A percentile compares a stretch with the other conserved stretches of the same genome.
phyloP scores from a whole-genome alignment of 129 eudicot genomes.

The Escallonia rubra region DNA sequence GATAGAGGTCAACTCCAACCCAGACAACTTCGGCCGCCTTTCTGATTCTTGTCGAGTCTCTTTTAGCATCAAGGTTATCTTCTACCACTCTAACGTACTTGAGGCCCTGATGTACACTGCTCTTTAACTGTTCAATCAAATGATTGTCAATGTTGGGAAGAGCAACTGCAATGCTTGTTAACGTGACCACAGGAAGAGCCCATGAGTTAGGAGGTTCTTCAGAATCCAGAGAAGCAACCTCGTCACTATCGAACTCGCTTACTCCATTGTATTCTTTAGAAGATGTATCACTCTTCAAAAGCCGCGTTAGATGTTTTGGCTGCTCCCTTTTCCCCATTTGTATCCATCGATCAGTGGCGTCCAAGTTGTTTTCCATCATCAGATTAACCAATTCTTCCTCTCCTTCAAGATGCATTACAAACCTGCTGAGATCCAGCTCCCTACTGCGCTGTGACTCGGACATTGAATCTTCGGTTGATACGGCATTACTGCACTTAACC shows the following conservation, averaged over 20 bases:
- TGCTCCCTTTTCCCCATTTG: constrained; percentile 45
- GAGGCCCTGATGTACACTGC: constrained; percentile 47
- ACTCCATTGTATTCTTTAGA: constrained; percentile 34
- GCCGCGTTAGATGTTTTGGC: constrained; percentile 45
- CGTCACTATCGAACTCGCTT: constrained; percentile 40
- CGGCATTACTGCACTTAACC: constrained; percentile 5
- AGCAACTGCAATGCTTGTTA: constrained; percentile 63
- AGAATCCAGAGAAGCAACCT: constrained; percentile 35
- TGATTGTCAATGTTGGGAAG: constrained; percentile 28
- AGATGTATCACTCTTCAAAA: constrained; percentile 25
- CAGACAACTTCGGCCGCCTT: constrained; percentile 70
- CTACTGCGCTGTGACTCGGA: background rate
- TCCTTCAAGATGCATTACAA: constrained; percentile 75
- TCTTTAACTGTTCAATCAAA: constrained; percentile 22
- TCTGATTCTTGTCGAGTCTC: constrained; percentile 29
- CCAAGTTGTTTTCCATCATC: constrained; percentile 38
- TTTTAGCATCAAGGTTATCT: constrained; percentile 21
- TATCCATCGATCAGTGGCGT: constrained; percentile 48
- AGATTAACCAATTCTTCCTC: constrained; percentile 59
- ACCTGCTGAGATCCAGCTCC: constrained; percentile 25
- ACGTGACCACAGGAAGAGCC: constrained; percentile 70
- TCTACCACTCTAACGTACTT: constrained; percentile 41
- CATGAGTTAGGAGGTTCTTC: constrained; percentile 65
- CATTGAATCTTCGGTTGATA: constrained; percentile 9
- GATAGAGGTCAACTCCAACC: constrained; percentile 57